These are phyloP conservation scores for Saccharomycopsis sp. DNA, from an alignment of 805 yeast species.

Conservation along the genomic window DNA sequence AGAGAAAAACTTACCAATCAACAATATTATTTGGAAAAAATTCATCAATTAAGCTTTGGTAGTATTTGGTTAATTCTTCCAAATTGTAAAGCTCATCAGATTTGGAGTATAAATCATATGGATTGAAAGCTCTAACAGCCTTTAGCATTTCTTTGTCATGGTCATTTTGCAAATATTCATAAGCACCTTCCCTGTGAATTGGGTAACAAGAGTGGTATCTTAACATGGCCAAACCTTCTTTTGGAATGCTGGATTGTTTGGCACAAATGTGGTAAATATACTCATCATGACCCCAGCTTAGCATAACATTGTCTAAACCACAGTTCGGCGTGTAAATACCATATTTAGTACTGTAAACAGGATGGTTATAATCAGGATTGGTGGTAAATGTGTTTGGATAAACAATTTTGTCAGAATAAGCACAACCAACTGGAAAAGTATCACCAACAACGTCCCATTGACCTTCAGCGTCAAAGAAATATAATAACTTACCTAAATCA, in stretches of 20 bases:
- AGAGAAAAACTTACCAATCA: constrained; percentile 35
- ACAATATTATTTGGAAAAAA: constrained; percentile 46
- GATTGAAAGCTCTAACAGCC: constrained; percentile 56
- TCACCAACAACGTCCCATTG: constrained; percentile 79
- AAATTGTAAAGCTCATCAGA: constrained; percentile 39
- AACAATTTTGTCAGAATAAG: constrained; percentile 47
- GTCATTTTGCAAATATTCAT: constrained; percentile 50
- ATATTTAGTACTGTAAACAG: constrained; percentile 51
- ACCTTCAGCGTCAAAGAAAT: constrained; percentile 63
- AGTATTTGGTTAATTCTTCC: constrained; percentile 44
- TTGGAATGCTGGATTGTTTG: constrained; percentile 51
- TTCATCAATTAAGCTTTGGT: constrained; percentile 52
- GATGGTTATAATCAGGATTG: constrained; percentile 53
- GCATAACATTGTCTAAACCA: constrained; percentile 59
- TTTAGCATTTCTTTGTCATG: constrained; percentile 50
- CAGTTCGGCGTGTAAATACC: constrained; percentile 57
- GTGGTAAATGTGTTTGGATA: constrained; percentile 47
- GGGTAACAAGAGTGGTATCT: constrained; percentile 68
- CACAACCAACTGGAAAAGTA: constrained; percentile 67
- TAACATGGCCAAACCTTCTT: constrained; percentile 62
- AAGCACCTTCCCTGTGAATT: constrained; percentile 65
- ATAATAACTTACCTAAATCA: constrained; percentile 60
- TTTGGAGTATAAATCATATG: constrained; percentile 59
- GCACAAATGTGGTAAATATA: constrained; percentile 68
- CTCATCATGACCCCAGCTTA: constrained; percentile 74